Evolutionary conservation across 202 grass and related monocot species (phyloP).

Genomic region (Setaria italica): DNA sequence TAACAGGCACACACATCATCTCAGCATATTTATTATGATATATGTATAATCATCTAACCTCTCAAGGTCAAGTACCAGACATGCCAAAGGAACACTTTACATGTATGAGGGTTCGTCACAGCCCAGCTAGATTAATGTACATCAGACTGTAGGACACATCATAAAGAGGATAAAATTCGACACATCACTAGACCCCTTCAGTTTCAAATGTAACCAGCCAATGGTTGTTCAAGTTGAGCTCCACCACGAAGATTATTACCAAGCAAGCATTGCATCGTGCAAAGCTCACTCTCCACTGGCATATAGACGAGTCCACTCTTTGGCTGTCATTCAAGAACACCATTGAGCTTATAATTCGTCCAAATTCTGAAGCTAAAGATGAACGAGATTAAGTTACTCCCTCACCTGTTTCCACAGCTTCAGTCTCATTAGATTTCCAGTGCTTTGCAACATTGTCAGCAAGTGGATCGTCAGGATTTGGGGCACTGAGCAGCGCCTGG

Average conservation of each 20-base stretch:
- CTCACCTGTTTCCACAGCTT: slow-evolving; percentile 92
- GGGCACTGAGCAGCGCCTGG: slow-evolving; percentile 87
- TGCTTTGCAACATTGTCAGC: slow-evolving; percentile 93
- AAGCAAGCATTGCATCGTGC: neutral
- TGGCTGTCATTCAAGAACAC: slow-evolving; percentile 46
- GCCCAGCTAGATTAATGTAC: slow-evolving; percentile 46
- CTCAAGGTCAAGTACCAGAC: neutral
- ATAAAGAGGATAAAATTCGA: slow-evolving; percentile 24
- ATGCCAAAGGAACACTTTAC: slow-evolving; percentile 3
- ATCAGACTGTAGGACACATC: slow-evolving; percentile 13
- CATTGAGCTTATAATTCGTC: neutral
- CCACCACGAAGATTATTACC: slow-evolving; percentile 30
- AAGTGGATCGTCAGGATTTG: slow-evolving; percentile 87
- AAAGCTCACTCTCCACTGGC: slow-evolving; percentile 65
- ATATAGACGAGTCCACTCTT: slow-evolving; percentile 83
- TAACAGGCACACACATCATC: slow-evolving; percentile 7
- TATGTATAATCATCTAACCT: neutral
- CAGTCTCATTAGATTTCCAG: slow-evolving; percentile 90
- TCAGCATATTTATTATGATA: slow-evolving; percentile 23
- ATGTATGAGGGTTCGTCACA: slow-evolving; percentile 12
- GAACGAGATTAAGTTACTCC: neutral
- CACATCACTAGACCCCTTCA: slow-evolving; percentile 10
- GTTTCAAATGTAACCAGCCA: slow-evolving; percentile 18
- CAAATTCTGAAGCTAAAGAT: neutral
- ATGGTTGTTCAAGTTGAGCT: slow-evolving; percentile 7